Base-by-base conservation (phyloP, 2,329 filamentous ascomycete species). In the Cordyceps cicadae region DNA sequence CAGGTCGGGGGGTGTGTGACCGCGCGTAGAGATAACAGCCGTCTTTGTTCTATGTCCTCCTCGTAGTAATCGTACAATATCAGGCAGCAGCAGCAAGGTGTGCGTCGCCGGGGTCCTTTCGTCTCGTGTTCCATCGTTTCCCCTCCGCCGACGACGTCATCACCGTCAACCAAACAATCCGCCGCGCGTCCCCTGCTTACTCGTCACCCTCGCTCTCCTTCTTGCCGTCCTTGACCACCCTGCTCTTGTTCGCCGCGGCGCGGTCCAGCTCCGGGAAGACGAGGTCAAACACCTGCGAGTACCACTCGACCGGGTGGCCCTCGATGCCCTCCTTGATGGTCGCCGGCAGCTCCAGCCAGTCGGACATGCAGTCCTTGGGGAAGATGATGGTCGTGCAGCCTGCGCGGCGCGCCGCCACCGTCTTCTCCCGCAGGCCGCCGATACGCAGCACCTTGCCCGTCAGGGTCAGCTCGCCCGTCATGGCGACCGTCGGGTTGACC, bases 241-340 rank as follows among this genome's bases (percentile, higher is more conserved):
- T 87, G 85, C 90, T 94, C 65, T 80, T 83, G 73, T 89, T 94
- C 63, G 88, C 91, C 63, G 84, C 76, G 48, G 87, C 81, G 63
- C 78, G 80, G 75, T 97, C 89, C 19, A 97, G 75, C 65, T 88
- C 79, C 43, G 90, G 86, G 79, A 99, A 99, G 67, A 97, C 86
- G 63, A 96, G 81, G 64, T 93, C 84, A 72, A 97, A 97, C 55
- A 99, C 90, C 66, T 99, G 92, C 7, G 83, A 83, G 78, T 97
- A 99, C 94, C 94, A 99, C 70, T 84, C 87, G 19, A 93, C 93
- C 0, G 94, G 88, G 67, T 88, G 89, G 69, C 95, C 94, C 75
- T 96, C 87, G 64, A 99, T 90, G 66, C 92, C 92, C 70, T 96
- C 85, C 77, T 97, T 99, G 79, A 99, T 99, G 71, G 97, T 97